Evolutionary conservation across 78 protist genomes (phyloP).

Genomic region (Reticulomyxa filosa): DNA sequence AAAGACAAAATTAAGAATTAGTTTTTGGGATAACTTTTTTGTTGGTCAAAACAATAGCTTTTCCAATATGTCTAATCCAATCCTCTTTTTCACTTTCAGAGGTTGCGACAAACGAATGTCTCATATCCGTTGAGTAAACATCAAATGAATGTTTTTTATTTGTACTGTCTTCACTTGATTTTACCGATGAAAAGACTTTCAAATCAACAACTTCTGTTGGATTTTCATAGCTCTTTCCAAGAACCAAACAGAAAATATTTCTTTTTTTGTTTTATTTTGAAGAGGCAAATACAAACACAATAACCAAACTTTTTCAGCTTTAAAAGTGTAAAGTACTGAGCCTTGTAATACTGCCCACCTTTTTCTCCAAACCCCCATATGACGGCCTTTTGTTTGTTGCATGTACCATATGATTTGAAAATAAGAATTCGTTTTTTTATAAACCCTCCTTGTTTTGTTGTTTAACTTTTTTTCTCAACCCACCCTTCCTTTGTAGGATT

Average conservation of each 20-base stretch:
- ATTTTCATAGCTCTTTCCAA: neutral
- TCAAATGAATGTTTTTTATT: neutral
- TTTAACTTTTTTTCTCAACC: conserved; percentile 4
- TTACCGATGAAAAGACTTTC: neutral
- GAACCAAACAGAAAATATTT: no score
- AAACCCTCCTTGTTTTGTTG: neutral
- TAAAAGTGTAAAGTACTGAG: conserved; percentile 1
- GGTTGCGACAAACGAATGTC: neutral
- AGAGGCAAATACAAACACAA: no score
- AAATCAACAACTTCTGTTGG: conserved; percentile 5
- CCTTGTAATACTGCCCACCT: neutral
- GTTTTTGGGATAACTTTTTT: no score
- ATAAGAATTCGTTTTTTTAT: no score
- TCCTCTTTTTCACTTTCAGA: neutral
- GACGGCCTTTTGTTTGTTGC: no score
- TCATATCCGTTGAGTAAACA: neutral
- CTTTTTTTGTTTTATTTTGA: no score
- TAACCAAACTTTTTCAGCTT: conserved; percentile 1
- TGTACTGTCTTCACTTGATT: conserved; percentile 3
- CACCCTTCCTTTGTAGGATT: conserved; percentile 4
- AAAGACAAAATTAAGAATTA: no score
- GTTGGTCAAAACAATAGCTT: neutral
- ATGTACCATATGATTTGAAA: no score
- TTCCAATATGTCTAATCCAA: neutral
- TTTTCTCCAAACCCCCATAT: no score